These are phyloP conservation scores for Metschnikowia picachoensis DNA, from an alignment of 805 yeast species.

Conservation along the genomic window DNA sequence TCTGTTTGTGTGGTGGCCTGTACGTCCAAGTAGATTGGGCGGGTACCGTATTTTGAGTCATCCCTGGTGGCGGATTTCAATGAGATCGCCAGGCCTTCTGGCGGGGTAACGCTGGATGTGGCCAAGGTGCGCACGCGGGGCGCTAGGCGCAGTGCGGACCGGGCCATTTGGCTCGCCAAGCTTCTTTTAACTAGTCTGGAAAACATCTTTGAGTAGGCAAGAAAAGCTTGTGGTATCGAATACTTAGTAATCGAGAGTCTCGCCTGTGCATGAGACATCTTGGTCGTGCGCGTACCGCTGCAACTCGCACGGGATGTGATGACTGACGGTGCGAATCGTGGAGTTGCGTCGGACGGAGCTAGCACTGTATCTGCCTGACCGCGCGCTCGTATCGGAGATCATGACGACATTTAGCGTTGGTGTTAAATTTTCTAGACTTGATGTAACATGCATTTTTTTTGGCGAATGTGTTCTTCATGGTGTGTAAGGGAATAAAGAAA, in stretches of 20 bases:
- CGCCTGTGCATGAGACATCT: slow-evolving; percentile 2
- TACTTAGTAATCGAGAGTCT: background rate
- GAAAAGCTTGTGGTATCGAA: background rate
- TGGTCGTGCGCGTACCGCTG: slow-evolving; percentile 5
- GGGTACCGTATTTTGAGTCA: slow-evolving; percentile 51
- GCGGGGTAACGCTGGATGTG: slow-evolving; percentile 28
- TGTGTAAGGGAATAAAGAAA: too few species aligned
- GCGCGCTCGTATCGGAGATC: too few species aligned
- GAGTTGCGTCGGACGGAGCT: too few species aligned
- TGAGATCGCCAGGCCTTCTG: slow-evolving; percentile 44
- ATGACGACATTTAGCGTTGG: too few species aligned
- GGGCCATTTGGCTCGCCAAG: slow-evolving; percentile 1
- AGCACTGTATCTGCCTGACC: too few species aligned
- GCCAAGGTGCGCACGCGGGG: slow-evolving; percentile 5
- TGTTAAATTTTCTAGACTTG: too few species aligned
- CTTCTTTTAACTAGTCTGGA: background rate
- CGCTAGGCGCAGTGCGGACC: slow-evolving; percentile 1
- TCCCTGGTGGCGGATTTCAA: slow-evolving; percentile 45
- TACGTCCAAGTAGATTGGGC: slow-evolving; percentile 95
- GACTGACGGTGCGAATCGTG: too few species aligned
- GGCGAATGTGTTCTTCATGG: too few species aligned
- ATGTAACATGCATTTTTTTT: too few species aligned
- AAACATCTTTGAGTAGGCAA: slow-evolving; percentile 2
- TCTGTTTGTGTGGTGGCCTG: slow-evolving; percentile 99
- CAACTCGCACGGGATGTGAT: too few species aligned